Conservation (phyloP, 2,329 filamentous ascomycete genomes). For the Aspergillus neotritici region DNA sequence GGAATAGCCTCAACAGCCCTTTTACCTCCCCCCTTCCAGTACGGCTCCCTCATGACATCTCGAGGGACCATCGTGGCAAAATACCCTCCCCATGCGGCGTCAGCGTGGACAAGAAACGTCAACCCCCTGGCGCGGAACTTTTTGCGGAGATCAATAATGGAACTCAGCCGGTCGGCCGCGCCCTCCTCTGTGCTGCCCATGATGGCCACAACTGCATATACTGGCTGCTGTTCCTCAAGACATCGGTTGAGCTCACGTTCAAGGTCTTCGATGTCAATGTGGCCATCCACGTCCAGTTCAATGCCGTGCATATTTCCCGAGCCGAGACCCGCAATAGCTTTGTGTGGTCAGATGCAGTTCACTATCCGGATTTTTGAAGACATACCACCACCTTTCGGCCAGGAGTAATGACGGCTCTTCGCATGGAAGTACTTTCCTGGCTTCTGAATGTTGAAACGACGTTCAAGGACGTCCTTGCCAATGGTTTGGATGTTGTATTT, state of each 20-base stretch:
- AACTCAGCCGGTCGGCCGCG: slow-evolving; percentile 39
- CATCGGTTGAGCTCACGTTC: slow-evolving; percentile 3
- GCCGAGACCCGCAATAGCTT: slow-evolving; percentile 44
- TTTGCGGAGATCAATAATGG: slow-evolving; percentile 38
- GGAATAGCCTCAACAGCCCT: slow-evolving; percentile 13
- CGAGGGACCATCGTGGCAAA: slow-evolving; percentile 42
- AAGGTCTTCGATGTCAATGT: slow-evolving; percentile 29
- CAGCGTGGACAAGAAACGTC: slow-evolving; percentile 44
- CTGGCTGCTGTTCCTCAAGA: slow-evolving; percentile 25
- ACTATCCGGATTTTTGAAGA: background rate
- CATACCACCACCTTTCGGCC: slow-evolving; percentile 45
- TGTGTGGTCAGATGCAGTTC: background rate
- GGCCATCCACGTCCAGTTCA: slow-evolving; percentile 37
- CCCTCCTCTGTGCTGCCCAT: slow-evolving; percentile 48
- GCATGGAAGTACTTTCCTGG: slow-evolving; percentile 35
- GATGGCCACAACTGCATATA: slow-evolving; percentile 44
- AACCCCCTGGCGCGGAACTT: slow-evolving; percentile 39
- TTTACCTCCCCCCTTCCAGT: no score
- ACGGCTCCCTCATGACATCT: slow-evolving; percentile 8
- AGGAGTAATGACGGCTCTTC: slow-evolving; percentile 46
- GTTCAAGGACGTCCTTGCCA: slow-evolving; percentile 5
- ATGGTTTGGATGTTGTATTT: slow-evolving; percentile 9
- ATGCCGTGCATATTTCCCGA: slow-evolving; percentile 40
- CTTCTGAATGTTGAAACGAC: slow-evolving; percentile 25
- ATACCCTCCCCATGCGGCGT: slow-evolving; percentile 50